Evolutionary conservation across 2,329 filamentous ascomycete genomes (phyloP).

Genomic region (Byssochlamys sp.): DNA sequence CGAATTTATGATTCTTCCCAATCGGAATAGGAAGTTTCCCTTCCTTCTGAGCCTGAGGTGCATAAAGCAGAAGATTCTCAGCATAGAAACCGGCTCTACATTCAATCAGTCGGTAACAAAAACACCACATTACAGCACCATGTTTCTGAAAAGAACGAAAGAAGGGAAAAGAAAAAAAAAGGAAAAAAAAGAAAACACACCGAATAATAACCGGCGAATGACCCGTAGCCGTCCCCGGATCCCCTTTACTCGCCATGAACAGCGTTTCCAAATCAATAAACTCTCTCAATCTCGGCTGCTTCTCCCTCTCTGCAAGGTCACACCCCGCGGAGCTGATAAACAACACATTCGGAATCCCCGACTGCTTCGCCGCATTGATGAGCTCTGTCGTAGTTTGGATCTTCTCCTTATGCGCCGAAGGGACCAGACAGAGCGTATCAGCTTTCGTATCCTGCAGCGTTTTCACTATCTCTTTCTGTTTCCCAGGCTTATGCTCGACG

Average conservation of each 20-base stretch:
- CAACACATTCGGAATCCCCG: slow-evolving; percentile 37
- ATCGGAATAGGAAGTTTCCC: slow-evolving; percentile 40
- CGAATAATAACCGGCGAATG: slow-evolving; percentile 40
- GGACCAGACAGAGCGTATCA: slow-evolving; percentile 43
- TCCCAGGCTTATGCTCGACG: slow-evolving; percentile 34
- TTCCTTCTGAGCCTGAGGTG: slow-evolving; percentile 37
- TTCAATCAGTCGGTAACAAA: neutral
- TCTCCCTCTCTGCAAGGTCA: slow-evolving; percentile 41
- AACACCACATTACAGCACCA: neutral
- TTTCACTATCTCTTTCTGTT: slow-evolving; percentile 29
- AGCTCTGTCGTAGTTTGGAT: slow-evolving; percentile 39
- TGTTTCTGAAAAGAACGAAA: too few relatives aligned
- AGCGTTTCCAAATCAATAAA: slow-evolving; percentile 43
- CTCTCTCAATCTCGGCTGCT: slow-evolving; percentile 42
- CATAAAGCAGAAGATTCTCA: slow-evolving; percentile 43
- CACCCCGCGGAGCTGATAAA: slow-evolving; percentile 42
- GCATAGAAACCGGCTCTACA: slow-evolving; percentile 42
- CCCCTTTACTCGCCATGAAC: slow-evolving; percentile 38
- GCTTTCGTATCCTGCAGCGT: slow-evolving; percentile 35
- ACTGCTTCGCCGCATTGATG: slow-evolving; percentile 37
- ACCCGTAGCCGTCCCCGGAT: slow-evolving; percentile 28
- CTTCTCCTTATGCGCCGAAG: slow-evolving; percentile 40
- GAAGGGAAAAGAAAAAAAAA: too few relatives aligned
- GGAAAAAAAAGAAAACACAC: slow-evolving; percentile 16
- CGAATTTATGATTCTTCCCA: slow-evolving; percentile 41